phyloP scores from a whole-genome alignment of 805 yeast genomes.

The Kuraishia ogatae region DNA sequence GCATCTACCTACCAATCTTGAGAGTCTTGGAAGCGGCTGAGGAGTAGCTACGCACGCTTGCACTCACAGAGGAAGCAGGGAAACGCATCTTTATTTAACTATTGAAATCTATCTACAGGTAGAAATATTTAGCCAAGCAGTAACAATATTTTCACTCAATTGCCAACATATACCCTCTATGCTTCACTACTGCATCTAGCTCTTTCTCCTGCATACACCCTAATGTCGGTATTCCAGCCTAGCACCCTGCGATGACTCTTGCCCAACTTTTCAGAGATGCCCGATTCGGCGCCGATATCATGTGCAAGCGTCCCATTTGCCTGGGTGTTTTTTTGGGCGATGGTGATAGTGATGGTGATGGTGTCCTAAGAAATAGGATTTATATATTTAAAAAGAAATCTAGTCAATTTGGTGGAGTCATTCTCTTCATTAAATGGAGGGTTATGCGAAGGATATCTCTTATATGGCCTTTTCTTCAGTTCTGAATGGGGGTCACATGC shows the following conservation, averaged over 20 bases:
- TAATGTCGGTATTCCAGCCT: neutral
- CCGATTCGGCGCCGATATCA: neutral
- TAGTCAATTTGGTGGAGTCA: too few relatives aligned
- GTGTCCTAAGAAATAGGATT: too few relatives aligned
- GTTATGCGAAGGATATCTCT: too few relatives aligned
- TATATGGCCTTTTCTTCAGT: too few relatives aligned
- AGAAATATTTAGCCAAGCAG: neutral
- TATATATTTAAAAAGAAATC: too few relatives aligned
- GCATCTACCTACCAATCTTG: slow-evolving; percentile 33
- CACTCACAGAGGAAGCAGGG: slow-evolving; percentile 16
- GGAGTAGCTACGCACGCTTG: slow-evolving; percentile 14
- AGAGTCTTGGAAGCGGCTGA: slow-evolving; percentile 35
- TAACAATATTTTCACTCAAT: neutral
- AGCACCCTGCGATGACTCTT: neutral
- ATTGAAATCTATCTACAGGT: neutral
- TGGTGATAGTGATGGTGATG: too few relatives aligned
- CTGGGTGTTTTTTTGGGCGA: too few relatives aligned
- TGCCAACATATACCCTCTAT: neutral
- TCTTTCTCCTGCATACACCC: neutral
- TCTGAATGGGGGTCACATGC: too few relatives aligned
- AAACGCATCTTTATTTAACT: slow-evolving; percentile 12
- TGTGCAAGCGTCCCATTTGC: neutral
- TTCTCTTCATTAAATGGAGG: too few relatives aligned
- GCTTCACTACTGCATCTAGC: neutral
- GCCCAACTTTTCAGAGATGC: neutral